Evolutionary conservation across 345 rosid species (phyloP).

Genomic region (Arabis alpina): DNA sequence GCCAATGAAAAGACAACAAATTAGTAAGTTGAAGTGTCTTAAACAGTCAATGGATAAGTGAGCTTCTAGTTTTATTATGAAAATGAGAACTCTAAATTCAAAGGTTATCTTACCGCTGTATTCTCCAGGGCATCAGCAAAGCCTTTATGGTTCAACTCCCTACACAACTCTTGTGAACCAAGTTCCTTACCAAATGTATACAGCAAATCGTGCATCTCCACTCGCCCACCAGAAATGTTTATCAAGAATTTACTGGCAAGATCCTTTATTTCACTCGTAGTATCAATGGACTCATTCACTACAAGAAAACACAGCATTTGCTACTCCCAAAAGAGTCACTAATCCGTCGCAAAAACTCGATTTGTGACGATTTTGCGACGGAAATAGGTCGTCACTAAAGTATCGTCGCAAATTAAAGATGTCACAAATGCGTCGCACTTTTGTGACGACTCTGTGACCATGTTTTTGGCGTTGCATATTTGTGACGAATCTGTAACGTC

Average conservation of each 20-base stretch:
- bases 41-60: too few species aligned
- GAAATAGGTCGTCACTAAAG: too few species aligned
- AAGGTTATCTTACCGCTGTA: slow-evolving; percentile 14
- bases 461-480: too few species aligned
- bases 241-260: slow-evolving; percentile 44
- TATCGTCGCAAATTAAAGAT: too few species aligned
- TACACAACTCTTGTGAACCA: neutral
- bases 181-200: slow-evolving; percentile 40
- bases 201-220: slow-evolving; percentile 44
- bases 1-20: neutral
- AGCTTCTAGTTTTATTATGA: neutral
- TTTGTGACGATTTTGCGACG: too few species aligned
- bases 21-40: slow-evolving; percentile 16
- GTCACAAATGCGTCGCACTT: too few species aligned
- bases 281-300: neutral
- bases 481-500: too few species aligned
- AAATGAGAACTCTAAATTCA: neutral
- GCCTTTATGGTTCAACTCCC: slow-evolving; percentile 9
- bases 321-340: too few species aligned
- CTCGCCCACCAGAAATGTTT: neutral
- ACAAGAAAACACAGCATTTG: too few species aligned
- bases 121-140: neutral
- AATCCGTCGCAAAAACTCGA: too few species aligned
- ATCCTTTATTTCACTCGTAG: neutral
- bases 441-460: too few species aligned